Evolutionary conservation across 1,284 basidiomycete genomes (phyloP).

Genomic region (Rhodotorula sp.): DNA sequence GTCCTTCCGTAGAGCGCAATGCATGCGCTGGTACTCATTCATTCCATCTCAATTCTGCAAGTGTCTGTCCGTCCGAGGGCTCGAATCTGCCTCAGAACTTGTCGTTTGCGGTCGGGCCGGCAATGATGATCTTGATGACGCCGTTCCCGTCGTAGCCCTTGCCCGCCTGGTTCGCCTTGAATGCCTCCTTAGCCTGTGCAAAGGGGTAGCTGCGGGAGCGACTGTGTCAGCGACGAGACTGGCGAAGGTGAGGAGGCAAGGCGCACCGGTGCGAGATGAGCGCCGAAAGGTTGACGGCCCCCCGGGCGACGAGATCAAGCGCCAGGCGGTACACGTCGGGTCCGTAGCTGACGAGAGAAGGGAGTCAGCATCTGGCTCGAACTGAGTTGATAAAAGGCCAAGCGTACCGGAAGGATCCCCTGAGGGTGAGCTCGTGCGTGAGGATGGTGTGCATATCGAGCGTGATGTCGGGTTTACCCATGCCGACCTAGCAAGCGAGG

Average conservation of each 20-base stretch:
- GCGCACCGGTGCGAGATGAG: slow-evolving; percentile 57
- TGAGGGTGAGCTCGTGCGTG: slow-evolving; percentile 72
- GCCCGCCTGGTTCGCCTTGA: slow-evolving; percentile 59
- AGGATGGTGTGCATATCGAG: slow-evolving; percentile 58
- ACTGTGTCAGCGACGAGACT: background rate
- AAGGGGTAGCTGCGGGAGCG: slow-evolving; percentile 47
- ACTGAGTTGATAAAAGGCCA: no score
- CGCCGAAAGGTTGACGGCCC: slow-evolving; percentile 56
- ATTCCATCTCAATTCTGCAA: background rate
- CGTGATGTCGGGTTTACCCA: slow-evolving; percentile 49
- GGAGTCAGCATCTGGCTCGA: no score
- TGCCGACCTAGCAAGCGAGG: slow-evolving; percentile 57
- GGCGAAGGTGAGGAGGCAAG: slow-evolving; percentile 14
- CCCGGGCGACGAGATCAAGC: slow-evolving; percentile 56
- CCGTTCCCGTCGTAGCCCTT: slow-evolving; percentile 63
- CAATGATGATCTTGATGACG: slow-evolving; percentile 55
- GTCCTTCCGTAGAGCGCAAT: no score
- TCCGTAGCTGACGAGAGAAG: slow-evolving; percentile 24
- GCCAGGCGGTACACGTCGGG: slow-evolving; percentile 66
- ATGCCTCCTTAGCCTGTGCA: slow-evolving; percentile 55
- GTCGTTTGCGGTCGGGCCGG: slow-evolving; percentile 10
- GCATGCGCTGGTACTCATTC: background rate
- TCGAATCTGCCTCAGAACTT: background rate
- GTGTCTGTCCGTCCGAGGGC: background rate
- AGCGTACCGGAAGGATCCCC: slow-evolving; percentile 81